Evolutionary conservation across 202 grass and related monocot genomes (phyloP).

Genomic region (Panicum virgatum): DNA sequence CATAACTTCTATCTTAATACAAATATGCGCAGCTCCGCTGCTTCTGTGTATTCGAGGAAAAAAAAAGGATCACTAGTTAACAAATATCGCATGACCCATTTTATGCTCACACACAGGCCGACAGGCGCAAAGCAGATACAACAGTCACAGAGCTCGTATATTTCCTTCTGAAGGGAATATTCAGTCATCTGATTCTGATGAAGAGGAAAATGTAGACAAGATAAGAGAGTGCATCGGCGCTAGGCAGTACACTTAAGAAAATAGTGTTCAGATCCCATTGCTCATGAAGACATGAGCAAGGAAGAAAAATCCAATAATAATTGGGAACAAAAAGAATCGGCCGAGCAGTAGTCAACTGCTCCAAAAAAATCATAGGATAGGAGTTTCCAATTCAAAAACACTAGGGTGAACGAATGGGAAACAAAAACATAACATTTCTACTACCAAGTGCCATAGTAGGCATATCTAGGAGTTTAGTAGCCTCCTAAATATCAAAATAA

Average conservation of each 20-base stretch:
- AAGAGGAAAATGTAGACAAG: neutral
- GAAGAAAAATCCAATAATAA: neutral
- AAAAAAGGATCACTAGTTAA: neutral
- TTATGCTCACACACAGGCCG: neutral
- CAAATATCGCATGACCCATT: neutral
- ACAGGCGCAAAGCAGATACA: neutral
- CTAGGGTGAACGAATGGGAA: constrained; percentile 34
- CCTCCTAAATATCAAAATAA: constrained; percentile 53
- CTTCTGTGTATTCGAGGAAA: too few species aligned
- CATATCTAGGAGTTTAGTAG: constrained; percentile 27
- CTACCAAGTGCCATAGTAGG: constrained; percentile 23
- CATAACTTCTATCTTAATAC: too few species aligned
- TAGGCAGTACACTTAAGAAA: neutral
- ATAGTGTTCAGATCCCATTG: neutral
- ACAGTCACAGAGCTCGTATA: neutral
- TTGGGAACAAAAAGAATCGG: constrained; percentile 23
- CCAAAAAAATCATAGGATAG: constrained; percentile 24
- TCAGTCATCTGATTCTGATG: neutral
- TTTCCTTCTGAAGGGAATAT: neutral
- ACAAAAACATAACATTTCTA: constrained; percentile 27
- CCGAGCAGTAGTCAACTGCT: constrained; percentile 23
- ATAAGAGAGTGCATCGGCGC: neutral
- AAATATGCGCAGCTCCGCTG: too few species aligned
- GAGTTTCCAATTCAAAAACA: constrained; percentile 50
- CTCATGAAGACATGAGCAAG: constrained; percentile 15